These are phyloP conservation scores for Gleditsia sinensis DNA, from an alignment of 306 rosid species.

Conservation along the genomic window DNA sequence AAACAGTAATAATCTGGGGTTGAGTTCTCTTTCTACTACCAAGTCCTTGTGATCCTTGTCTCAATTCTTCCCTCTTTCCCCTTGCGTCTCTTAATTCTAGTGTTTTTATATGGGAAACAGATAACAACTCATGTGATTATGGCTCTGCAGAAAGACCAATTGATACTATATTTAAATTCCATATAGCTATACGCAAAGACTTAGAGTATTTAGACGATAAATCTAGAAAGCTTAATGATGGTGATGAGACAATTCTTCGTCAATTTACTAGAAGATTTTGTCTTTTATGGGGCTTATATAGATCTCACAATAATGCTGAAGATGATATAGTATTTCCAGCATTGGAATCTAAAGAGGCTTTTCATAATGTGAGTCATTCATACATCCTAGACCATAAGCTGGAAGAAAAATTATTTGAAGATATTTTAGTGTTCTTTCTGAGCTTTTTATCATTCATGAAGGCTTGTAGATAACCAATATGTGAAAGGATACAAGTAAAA, in stretches of 20 bases:
- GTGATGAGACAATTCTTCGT: conserved; percentile 67
- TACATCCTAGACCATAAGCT: conserved; percentile 95
- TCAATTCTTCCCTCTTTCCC: conserved; percentile 82
- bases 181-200: conserved; percentile 94
- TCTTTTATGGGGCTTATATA: conserved; percentile 94
- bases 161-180: conserved; percentile 95
- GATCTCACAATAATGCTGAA: conserved; percentile 98
- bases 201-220: conserved; percentile 91
- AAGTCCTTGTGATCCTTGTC: too few species aligned
- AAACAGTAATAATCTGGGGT: conserved; percentile 73
- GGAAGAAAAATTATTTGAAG: conserved; percentile 87
- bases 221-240: conserved; percentile 85
- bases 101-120: conserved; percentile 87
- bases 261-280: conserved; percentile 92
- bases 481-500: conserved; percentile 45
- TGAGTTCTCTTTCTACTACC: conserved; percentile 66
- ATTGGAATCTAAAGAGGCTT: conserved; percentile 90
- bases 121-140: conserved; percentile 56
- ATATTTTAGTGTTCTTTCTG: conserved; percentile 80
- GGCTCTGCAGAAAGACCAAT: conserved; percentile 81
- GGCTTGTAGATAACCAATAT: conserved; percentile 48
- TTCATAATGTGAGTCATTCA: conserved; percentile 93
- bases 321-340: conserved; percentile 99
- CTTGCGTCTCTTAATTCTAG: conserved; percentile 91
- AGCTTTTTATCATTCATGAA: conserved; percentile 77